Percentiles rank a stretch among this genome's conserved stretches.
These are phyloP conservation scores for Suillus hirtellus DNA, from an alignment of 768 basidiomycete species.

Conservation along the genomic window DNA sequence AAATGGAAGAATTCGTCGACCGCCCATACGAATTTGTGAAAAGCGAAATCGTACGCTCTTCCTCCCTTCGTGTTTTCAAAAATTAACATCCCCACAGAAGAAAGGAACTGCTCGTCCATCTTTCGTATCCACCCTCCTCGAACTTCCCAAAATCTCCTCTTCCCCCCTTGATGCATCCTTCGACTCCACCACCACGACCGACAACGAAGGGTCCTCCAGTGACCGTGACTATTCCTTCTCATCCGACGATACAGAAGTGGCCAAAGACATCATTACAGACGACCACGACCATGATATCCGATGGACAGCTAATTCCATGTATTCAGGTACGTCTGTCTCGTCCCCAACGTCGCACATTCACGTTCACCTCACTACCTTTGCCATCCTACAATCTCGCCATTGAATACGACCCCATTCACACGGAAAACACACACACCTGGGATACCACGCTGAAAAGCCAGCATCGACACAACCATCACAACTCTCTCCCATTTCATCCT, in stretches of 20 bases:
- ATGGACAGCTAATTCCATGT: constrained; percentile 87
- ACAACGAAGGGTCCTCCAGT: not conserved
- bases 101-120: constrained; percentile 40
- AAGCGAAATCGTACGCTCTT: constrained; percentile 57
- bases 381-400: too few relatives aligned
- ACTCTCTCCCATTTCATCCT: constrained; percentile 59
- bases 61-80: not conserved
- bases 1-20: constrained; percentile 65
- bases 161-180: not conserved
- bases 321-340: constrained; percentile 35
- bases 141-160: constrained; percentile 35
- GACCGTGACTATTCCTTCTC: not conserved
- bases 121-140: constrained; percentile 54
- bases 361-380: not conserved
- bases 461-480: constrained; percentile 68
- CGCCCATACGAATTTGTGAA: constrained; percentile 61
- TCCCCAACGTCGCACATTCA: not conserved
- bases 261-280: not conserved
- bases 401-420: too few relatives aligned
- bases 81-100: constrained; percentile 23
- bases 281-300: constrained; percentile 74
- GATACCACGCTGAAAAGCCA: constrained; percentile 32
- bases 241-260: not conserved
- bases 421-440: not conserved
- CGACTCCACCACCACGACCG: not conserved